phyloP scores from a whole-genome alignment of 2,329 filamentous ascomycete species.

The Thermoascus crustaceus region DNA sequence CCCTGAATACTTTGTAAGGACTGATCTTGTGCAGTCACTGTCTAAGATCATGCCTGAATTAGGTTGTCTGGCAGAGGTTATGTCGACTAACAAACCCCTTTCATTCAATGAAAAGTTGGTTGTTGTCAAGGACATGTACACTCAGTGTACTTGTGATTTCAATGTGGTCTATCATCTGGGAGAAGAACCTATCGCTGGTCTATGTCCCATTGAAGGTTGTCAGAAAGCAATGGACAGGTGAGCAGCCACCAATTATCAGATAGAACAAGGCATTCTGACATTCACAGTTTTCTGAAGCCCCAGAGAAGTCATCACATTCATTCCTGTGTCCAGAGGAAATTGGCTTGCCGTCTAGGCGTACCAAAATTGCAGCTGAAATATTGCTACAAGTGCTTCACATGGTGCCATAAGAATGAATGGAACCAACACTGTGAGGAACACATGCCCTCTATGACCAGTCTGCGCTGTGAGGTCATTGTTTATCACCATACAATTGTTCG shows the following conservation, averaged over 20 bases:
- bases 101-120: not conserved
- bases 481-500: slow-evolving; percentile 10
- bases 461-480: slow-evolving; percentile 9
- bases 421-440: slow-evolving; percentile 10
- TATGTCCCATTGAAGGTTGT: not conserved
- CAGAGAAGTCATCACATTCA: slow-evolving; percentile 9
- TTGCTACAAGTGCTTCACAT: slow-evolving; percentile 10
- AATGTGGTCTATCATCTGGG: slow-evolving; percentile 3
- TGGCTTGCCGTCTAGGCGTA: slow-evolving; percentile 1
- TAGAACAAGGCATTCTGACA: not conserved
- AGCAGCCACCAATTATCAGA: not conserved
- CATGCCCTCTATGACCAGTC: slow-evolving; percentile 5
- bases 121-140: not conserved
- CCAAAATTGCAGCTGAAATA: slow-evolving; percentile 7
- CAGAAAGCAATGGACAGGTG: slow-evolving; percentile 3
- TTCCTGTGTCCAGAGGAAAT: slow-evolving; percentile 7
- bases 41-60: slow-evolving; percentile 1
- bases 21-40: not conserved
- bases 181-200: not conserved
- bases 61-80: not conserved
- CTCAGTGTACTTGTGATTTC: not conserved
- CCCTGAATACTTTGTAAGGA: slow-evolving; percentile 3
- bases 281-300: slow-evolving; percentile 7
- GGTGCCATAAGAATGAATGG: slow-evolving; percentile 7
- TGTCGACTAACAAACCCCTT: slow-evolving; percentile 1